Base-by-base conservation (phyloP, 371 early-diverging fungal genomes). In the Sporodiniella umbellata region DNA sequence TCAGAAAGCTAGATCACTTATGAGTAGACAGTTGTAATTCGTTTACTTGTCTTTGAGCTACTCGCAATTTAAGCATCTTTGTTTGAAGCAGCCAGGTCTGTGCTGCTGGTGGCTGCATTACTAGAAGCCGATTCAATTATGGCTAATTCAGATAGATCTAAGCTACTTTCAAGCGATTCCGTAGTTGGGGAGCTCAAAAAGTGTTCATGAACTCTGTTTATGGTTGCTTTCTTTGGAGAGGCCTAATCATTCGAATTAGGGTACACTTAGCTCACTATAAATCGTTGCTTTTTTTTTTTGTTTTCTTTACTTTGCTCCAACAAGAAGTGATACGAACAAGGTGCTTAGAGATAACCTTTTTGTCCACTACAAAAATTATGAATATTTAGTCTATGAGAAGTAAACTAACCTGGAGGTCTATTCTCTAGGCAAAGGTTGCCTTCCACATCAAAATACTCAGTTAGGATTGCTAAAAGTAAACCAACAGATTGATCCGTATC, bases 401-500 rank as follows among this genome's bases (percentile, higher is more conserved):
- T 17, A 25, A 4, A 12, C 28, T 50, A 50, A 60, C 61, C 61
- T 37, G 52, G 61, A 47, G 61, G 33, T 18, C 39, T 43, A 17
- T 19, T 30, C n/a, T 51, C 15, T 31, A 26, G 7, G 3, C n/a
- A 25, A 17, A 56, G 56, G 25, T 56, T 15, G 45, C 72, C 72
- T 18, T 72, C 19, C 22, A 57, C 50, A 42, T 84, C 83, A 54
- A 65, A 85, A 44, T 75, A 85, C 7, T 75, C 53, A 1, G 83
- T 60, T 12, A 92, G 46, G 14, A 88, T 55, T 0, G 87, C 79
- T 45, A 92, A 56, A n/a, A 85, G 69, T 47, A 93, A 83, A 12
- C 90, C 88, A 0, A 90, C 90, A 2, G 90, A 87, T 22, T 89
- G 60, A 60, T 91, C 92, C 48, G 72, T 79, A 8, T 82, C 70